phyloP scores from a whole-genome alignment of 768 basidiomycete genomes.

The Termitomyces sp. region DNA sequence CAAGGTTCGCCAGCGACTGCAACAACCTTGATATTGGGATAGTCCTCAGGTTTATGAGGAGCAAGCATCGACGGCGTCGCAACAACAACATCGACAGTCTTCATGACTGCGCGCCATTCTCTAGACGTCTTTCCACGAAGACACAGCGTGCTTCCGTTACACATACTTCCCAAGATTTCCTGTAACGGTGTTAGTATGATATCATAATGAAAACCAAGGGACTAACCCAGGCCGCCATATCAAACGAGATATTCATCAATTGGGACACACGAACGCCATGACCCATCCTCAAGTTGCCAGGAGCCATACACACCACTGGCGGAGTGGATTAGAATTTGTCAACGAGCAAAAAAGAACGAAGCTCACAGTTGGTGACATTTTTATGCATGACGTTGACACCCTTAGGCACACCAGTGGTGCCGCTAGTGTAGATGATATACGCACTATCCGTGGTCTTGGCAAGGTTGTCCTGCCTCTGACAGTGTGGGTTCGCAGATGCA shows the following conservation, averaged over 20 bases:
- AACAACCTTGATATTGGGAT: constrained; percentile 46
- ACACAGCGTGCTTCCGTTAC: constrained; percentile 49
- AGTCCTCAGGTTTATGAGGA: constrained; percentile 42
- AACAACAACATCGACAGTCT: constrained; percentile 48
- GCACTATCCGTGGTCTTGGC: constrained; percentile 38
- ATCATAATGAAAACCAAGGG: constrained; percentile 11
- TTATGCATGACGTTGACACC: constrained; percentile 56
- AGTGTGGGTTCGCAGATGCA: constrained; percentile 24
- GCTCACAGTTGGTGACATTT: constrained; percentile 54
- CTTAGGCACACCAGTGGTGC: constrained; percentile 54
- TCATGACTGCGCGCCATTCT: constrained; percentile 47
- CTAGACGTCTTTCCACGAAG: constrained; percentile 46
- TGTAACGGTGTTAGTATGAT: constrained; percentile 36
- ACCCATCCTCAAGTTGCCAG: constrained; percentile 54
- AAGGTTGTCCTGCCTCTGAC: constrained; percentile 33
- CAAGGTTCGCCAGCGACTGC: constrained; percentile 52
- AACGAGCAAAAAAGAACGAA: constrained; percentile 18
- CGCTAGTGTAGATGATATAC: constrained; percentile 61
- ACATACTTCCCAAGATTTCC: constrained; percentile 50
- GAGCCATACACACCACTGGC: constrained; percentile 34
- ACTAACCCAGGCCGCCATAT: constrained; percentile 59
- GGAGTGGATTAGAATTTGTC: background rate
- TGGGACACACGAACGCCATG: constrained; percentile 55
- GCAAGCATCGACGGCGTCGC: constrained; percentile 50
- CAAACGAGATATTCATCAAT: constrained; percentile 60